Evolutionary conservation across 1,284 basidiomycete species (phyloP), one percentile per base, ranked within the genome.

Genomic region (Athelia sp.): DNA sequence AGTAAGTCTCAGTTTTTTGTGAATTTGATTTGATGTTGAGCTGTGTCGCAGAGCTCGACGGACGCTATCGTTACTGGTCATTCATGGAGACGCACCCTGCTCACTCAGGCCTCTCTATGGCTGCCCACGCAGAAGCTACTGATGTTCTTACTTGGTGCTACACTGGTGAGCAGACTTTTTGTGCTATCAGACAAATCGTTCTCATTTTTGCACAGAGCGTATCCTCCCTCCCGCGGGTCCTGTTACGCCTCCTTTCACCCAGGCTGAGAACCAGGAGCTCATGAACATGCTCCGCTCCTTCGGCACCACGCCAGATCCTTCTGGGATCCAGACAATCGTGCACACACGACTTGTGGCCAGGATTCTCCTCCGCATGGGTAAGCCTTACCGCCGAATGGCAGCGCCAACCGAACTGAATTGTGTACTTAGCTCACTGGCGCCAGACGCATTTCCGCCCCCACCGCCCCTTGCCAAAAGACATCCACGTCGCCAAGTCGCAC

Each of bases 41-140:
- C 17, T 9, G 21, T 26, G 31, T 40, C 9, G 3, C 47, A 81
- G 87, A 76, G 45, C 67, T 87, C 21, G 84, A 89, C 50, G 73
- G 79, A 60, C 84, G 87, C 58, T 86, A 82, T 56, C 73, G 82
- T 42, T 90, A 87, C 58, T 90, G 87, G 87, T 69, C 77, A 1
- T 90, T 81, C 60, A 74, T 90, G 61, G 84, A 88, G 61, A 67
- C 75, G 34, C 86, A 90, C 56, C 87, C 87, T 0, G 83, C 84
- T 0, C 87, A 90, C 60, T 65, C 72, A 3, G 60, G 72, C 0
- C 71, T 84, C 17, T 75, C 77, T 10, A 56, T 66, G 10, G 72
- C 71, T 45, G 78, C 82, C 4, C 74, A 75, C 45, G 64, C 68
- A 0, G 86, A 90, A 52, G 87, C 87, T 1, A 71, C 83, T 58